Evolutionary conservation across 768 basidiomycete genomes (phyloP).

Genomic region (Amanita exitialis): DNA sequence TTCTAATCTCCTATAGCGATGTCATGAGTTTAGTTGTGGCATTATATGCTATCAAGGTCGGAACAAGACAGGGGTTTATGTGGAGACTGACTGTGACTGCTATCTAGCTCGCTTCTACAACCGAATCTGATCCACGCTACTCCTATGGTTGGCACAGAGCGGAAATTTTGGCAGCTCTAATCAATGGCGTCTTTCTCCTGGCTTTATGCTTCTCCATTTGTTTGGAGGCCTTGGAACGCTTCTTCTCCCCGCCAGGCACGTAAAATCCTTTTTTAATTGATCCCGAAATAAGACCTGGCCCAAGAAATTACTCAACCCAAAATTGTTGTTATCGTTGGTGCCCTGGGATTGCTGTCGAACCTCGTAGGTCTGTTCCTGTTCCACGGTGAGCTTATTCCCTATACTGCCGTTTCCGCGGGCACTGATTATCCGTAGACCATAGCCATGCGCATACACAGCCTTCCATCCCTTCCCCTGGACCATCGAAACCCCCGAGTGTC

Average conservation of each 20-base stretch:
- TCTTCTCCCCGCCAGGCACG: conserved; percentile 76
- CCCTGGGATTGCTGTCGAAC: conserved; percentile 83
- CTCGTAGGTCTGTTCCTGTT: conserved; percentile 90
- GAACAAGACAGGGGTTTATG: neutral
- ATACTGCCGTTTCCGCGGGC: neutral
- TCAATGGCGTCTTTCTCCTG: conserved; percentile 95
- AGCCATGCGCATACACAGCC: conserved; percentile 47
- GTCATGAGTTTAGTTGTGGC: conserved; percentile 73
- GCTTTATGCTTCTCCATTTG: conserved; percentile 95
- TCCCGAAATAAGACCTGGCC: conserved; percentile 6
- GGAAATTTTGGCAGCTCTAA: conserved; percentile 87
- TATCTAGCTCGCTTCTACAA: conserved; percentile 52
- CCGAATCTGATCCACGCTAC: conserved; percentile 60
- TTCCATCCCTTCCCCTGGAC: conserved; percentile 17
- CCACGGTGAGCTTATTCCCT: conserved; percentile 53
- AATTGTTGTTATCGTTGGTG: conserved; percentile 85
- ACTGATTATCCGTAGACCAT: conserved; percentile 45
- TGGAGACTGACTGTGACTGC: conserved; percentile 6
- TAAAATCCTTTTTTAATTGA: neutral
- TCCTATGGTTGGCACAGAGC: conserved; percentile 99
- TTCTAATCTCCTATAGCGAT: conserved; percentile 49
- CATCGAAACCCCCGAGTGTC: conserved; percentile 31
- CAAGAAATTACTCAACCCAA: conserved; percentile 83
- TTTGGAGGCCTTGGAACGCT: conserved; percentile 84
- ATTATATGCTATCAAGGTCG: conserved; percentile 80